phyloP scores from a whole-genome alignment of 305 asterid genomes.

The Fraxinus angustifolia region DNA sequence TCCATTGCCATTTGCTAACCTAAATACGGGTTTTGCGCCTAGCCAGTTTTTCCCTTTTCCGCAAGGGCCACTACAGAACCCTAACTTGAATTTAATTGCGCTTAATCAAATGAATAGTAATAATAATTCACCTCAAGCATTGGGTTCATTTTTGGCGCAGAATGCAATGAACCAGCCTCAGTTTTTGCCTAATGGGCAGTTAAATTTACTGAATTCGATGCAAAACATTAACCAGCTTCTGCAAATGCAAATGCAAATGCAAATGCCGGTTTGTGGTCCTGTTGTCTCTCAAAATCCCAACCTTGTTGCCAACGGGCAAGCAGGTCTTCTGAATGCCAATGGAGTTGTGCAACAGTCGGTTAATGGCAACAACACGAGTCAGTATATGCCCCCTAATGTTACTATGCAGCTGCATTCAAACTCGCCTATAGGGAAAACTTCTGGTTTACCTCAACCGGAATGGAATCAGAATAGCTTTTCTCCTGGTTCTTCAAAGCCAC shows the following conservation, averaged over 20 bases:
- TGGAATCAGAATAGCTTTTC: conserved; percentile 29
- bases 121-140: conserved; percentile 18
- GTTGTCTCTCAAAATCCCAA: conserved; percentile 37
- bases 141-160: conserved; percentile 39
- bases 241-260: conserved; percentile 43
- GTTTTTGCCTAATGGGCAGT: conserved; percentile 43
- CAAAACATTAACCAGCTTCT: conserved; percentile 54
- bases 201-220: conserved; percentile 39
- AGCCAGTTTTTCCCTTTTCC: conserved; percentile 43
- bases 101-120: conserved; percentile 19
- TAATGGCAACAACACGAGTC: conserved; percentile 8
- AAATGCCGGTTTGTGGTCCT: not conserved
- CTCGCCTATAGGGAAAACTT: conserved; percentile 24
- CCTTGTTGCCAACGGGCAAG: conserved; percentile 30
- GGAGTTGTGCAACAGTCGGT: conserved; percentile 38
- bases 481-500: conserved; percentile 37
- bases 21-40: conserved; percentile 33
- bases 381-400: conserved; percentile 6
- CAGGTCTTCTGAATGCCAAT: conserved; percentile 31
- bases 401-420: conserved; percentile 26
- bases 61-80: conserved; percentile 38
- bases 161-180: conserved; percentile 41
- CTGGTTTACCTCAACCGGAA: conserved; percentile 31
- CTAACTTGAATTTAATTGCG: conserved; percentile 3
- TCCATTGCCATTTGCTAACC: conserved; percentile 36